Evolutionary conservation across 2,329 filamentous ascomycete species (phyloP).

Genomic region (Orbilia oligospora): DNA sequence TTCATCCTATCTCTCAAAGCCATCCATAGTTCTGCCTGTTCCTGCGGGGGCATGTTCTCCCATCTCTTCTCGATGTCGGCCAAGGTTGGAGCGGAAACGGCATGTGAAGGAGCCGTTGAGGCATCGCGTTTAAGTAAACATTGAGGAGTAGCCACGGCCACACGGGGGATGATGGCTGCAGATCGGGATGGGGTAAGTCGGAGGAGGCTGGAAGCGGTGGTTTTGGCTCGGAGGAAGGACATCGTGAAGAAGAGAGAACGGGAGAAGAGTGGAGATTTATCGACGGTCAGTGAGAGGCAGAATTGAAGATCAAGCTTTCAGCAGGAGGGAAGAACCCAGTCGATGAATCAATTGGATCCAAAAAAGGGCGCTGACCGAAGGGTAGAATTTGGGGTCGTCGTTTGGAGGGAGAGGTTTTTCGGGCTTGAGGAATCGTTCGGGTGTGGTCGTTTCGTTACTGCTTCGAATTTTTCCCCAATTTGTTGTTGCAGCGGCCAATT

Average conservation of each 20-base stretch:
- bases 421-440: constrained; percentile 36
- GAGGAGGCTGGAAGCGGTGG: constrained; percentile 53
- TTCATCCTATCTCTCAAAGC: constrained; percentile 98
- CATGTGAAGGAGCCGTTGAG: constrained; percentile 72
- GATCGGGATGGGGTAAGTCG: constrained; percentile 51
- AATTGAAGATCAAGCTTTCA: not conserved
- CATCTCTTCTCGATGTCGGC: constrained; percentile 99
- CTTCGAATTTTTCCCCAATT: constrained; percentile 30
- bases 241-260: constrained; percentile 24
- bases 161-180: constrained; percentile 28
- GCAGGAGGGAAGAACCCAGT: constrained; percentile 19
- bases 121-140: constrained; percentile 71
- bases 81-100: constrained; percentile 97
- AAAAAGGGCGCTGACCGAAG: constrained; percentile 12
- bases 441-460: constrained; percentile 47
- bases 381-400: not conserved
- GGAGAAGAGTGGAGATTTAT: constrained; percentile 53
- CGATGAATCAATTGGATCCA: constrained; percentile 47
- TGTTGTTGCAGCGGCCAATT: not conserved
- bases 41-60: constrained; percentile 97
- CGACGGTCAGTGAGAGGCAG: constrained; percentile 25
- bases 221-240: constrained; percentile 61
- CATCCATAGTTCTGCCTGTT: constrained; percentile 99
- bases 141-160: constrained; percentile 49
- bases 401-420: constrained; percentile 25